Base-by-base conservation (phyloP, 768 basidiomycete genomes). In the Pholiota molesta region DNA sequence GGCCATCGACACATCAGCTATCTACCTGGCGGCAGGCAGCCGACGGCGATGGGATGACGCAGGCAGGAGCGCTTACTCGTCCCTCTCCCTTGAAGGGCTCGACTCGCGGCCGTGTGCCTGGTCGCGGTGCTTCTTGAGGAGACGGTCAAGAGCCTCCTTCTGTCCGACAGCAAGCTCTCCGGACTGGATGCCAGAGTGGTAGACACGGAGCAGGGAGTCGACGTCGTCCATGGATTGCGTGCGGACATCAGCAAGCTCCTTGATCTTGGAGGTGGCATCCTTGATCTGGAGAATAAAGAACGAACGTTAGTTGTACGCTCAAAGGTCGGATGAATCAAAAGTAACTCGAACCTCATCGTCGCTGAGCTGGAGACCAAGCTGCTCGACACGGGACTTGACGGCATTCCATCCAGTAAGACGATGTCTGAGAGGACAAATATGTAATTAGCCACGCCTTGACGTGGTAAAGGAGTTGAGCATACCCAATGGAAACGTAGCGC, bases 151-250 rank as follows among this genome's bases (percentile, higher is more conserved):
- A 5, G 93, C 90, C 71, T 92, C 90, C 78, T 90, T 91, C 78
- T 98, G 93, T n/a, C 97, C 95, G 45, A 98, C 90, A 49, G 87
- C 88, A 69, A 99, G 91, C 73, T 93, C 88, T 60, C 97, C 97
- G 39, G 90, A 89, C 72, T 91, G 88, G 74, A 98, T 95, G 35
- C 91, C 95, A 57, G 91, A 91, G 82, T 98, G 95, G 78, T 97
- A 98, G 42, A 99, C 85, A 73, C 97, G 93, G 49, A 99, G 85
- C 39, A 99, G 88, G 33, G 94, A 92, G 77, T 99, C 97, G 63
- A 99, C 97, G 72, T 99, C 97, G 71, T 99, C 96, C 95, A 99
- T 99, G 13, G 92, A 94, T 75, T 99, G 97, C 10, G 97, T 98
- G 65, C 94, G 90, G 58, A 99, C 94, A 71, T 99, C 97, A 10